Percentiles rank a stretch among this genome's conserved stretches.
These are phyloP conservation scores for Xerocomus potaroensis DNA, from an alignment of 768 basidiomycete species.

Conservation along the genomic window DNA sequence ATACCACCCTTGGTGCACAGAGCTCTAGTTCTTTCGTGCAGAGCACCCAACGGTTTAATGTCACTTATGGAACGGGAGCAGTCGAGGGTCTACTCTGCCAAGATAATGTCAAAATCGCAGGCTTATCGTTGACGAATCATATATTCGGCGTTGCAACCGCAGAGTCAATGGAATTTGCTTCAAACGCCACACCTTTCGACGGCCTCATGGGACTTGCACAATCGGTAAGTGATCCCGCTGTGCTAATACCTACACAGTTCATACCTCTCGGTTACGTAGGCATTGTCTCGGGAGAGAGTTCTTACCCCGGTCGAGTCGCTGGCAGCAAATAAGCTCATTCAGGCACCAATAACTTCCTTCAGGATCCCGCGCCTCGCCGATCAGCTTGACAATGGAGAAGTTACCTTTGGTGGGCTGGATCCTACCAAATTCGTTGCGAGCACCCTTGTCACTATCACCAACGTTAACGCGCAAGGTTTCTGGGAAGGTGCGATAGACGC, in stretches of 20 bases:
- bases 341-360: conserved; percentile 67
- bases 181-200: conserved; percentile 49
- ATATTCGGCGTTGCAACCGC: conserved; percentile 61
- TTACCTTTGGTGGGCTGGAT: conserved; percentile 80
- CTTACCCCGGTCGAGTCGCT: conserved; percentile 72
- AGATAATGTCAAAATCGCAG: conserved; percentile 64
- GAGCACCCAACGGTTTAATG: conserved; percentile 46
- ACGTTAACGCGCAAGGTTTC: conserved; percentile 67
- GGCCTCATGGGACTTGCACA: conserved; percentile 77
- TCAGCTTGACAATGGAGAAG: conserved; percentile 61
- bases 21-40: conserved; percentile 61
- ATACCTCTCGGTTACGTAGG: conserved; percentile 29
- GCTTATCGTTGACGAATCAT: conserved; percentile 52
- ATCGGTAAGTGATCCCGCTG: conserved; percentile 44
- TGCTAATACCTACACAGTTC: neutral
- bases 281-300: conserved; percentile 59
- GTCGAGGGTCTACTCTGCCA: conserved; percentile 61
- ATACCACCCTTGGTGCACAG: conserved; percentile 59
- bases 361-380: conserved; percentile 76
- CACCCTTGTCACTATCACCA: conserved; percentile 56
- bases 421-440: conserved; percentile 56
- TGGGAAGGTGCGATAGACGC: conserved; percentile 71
- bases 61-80: conserved; percentile 66
- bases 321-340: conserved; percentile 51
- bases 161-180: conserved; percentile 62